Evolutionary conservation across 495 filamentous ascomycete genomes (phyloP).

Genomic region (Pseudoneurospora amorphoporcata): DNA sequence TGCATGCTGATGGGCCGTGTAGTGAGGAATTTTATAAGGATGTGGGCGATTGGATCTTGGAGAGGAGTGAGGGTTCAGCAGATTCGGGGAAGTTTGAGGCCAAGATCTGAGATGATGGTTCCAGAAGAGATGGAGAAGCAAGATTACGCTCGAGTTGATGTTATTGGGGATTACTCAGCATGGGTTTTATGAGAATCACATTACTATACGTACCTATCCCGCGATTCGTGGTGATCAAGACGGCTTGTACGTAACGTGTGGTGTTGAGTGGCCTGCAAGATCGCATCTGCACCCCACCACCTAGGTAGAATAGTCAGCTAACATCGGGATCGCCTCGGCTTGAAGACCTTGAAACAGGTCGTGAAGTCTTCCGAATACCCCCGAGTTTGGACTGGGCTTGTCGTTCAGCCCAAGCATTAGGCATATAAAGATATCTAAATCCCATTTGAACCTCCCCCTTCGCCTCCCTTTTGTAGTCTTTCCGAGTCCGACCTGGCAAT

Average conservation of each 20-base stretch:
- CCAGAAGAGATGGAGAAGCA: background rate
- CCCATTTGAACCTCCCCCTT: background rate
- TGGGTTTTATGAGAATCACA: background rate
- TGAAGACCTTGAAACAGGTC: background rate
- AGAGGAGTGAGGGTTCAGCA: constrained; percentile 18
- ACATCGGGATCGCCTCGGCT: background rate
- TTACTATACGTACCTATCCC: background rate
- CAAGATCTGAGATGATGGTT: background rate
- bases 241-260: background rate
- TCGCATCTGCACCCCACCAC: background rate
- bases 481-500: background rate
- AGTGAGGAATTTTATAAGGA: constrained; percentile 57
- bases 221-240: background rate
- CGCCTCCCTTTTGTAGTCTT: background rate
- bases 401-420: background rate
- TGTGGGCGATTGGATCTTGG: constrained; percentile 65
- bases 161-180: background rate
- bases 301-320: background rate
- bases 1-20: constrained; percentile 59
- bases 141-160: background rate
- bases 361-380: background rate
- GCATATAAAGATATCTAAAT: background rate
- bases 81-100: background rate
- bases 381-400: background rate
- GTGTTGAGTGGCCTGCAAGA: background rate